Percentiles rank a stretch among this genome's conserved stretches.
Evolutionary conservation across 306 rosid species (phyloP).

Genomic region (Fragaria ananassa): DNA sequence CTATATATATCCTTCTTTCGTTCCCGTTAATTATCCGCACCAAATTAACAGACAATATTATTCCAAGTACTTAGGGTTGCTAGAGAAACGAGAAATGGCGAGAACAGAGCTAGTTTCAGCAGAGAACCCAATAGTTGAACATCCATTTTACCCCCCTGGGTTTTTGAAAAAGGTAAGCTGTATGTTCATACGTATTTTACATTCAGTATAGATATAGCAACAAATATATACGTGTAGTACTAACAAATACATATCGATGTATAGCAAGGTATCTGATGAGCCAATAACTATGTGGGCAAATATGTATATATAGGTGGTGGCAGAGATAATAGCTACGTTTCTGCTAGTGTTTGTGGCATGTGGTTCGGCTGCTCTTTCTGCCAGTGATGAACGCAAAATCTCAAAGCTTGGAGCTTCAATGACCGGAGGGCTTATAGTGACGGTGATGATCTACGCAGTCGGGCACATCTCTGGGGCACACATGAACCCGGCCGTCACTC

Average conservation of each 20-base stretch:
- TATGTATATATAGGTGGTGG: slow-evolving; percentile 43
- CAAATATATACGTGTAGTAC: too few species aligned
- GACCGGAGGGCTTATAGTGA: slow-evolving; percentile 65
- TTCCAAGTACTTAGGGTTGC: neutral
- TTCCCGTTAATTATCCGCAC: neutral
- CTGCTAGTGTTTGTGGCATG: slow-evolving; percentile 74
- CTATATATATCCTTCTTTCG: neutral
- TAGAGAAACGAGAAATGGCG: neutral
- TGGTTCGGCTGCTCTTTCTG: slow-evolving; percentile 57
- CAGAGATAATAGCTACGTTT: slow-evolving; percentile 65
- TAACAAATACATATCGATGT: too few species aligned
- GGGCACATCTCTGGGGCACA: slow-evolving; percentile 91
- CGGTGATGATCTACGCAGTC: slow-evolving; percentile 68
- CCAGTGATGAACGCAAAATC: slow-evolving; percentile 39
- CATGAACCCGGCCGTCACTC: slow-evolving; percentile 83
- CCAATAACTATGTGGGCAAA: too few species aligned
- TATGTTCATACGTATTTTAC: neutral
- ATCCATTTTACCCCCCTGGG: slow-evolving; percentile 45
- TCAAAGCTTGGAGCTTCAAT: slow-evolving; percentile 73
- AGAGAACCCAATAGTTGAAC: neutral
- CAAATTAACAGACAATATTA: neutral
- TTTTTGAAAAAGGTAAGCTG: slow-evolving; percentile 43
- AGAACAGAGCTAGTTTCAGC: neutral
- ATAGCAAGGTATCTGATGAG: too few species aligned
- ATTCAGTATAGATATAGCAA: too few species aligned